Conservation (phyloP, 306 rosid species). For the Lagenaria siceraria region DNA sequence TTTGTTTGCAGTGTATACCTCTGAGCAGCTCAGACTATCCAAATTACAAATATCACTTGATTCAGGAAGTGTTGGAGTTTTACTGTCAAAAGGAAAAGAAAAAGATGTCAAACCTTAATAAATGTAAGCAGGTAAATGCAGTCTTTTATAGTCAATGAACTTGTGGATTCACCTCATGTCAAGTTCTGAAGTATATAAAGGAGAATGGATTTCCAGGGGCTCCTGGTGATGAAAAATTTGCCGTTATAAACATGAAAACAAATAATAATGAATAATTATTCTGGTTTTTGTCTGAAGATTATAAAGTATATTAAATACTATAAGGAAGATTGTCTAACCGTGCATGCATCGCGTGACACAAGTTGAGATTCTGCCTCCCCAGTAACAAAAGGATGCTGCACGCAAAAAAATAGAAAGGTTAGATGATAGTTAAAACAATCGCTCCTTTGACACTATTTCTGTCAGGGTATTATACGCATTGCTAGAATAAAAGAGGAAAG, state of each 20-base stretch:
- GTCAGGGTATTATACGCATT: not conserved
- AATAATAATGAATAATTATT: constrained; percentile 4
- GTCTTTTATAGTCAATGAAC: constrained; percentile 6
- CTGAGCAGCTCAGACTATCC: constrained; percentile 45
- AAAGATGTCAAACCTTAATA: constrained; percentile 7
- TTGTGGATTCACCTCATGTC: not conserved
- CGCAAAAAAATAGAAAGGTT: constrained; percentile 14
- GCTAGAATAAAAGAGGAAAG: constrained; percentile 6
- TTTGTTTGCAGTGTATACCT: constrained; percentile 24
- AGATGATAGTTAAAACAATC: constrained; percentile 10
- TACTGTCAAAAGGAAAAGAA: constrained; percentile 18
- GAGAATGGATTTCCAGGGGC: constrained; percentile 27
- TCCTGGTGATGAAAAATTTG: constrained; percentile 34
- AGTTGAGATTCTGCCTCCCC: constrained; percentile 36
- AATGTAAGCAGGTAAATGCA: constrained; percentile 11
- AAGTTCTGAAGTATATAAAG: constrained; percentile 16
- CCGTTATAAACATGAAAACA: constrained; percentile 6
- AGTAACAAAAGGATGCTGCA: constrained; percentile 92
- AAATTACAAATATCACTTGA: constrained; percentile 37
- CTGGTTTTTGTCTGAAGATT: not conserved
- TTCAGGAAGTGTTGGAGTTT: constrained; percentile 26
- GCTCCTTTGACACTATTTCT: not conserved
- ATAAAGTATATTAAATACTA: too few relatives aligned
- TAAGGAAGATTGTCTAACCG: constrained; percentile 34
- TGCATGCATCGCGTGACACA: constrained; percentile 19